Percentiles rank a stretch among this genome's conserved stretches.
phyloP scores from a whole-genome alignment of 805 yeast genomes.

The Yamadazyma insecticola region DNA sequence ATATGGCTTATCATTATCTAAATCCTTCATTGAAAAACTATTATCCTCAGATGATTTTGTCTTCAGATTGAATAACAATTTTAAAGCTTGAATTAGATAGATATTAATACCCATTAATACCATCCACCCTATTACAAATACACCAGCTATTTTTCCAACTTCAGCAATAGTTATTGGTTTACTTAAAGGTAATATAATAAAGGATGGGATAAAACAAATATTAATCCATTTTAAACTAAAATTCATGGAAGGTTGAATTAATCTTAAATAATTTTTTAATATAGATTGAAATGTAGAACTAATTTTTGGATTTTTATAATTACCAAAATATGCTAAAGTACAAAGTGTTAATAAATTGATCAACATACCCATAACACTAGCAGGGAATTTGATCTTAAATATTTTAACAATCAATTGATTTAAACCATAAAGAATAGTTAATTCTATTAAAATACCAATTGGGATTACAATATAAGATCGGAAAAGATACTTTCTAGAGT shows the following conservation, averaged over 20 bases:
- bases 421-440: conserved; percentile 49
- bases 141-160: conserved; percentile 69
- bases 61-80: conserved; percentile 13
- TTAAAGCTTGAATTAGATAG: conserved; percentile 29
- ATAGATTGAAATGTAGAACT: conserved; percentile 13
- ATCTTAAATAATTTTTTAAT: conserved; percentile 25
- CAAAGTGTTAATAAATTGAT: conserved; percentile 47
- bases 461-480: conserved; percentile 46
- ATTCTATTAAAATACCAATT: conserved; percentile 41
- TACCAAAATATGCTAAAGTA: conserved; percentile 23
- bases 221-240: conserved; percentile 75
- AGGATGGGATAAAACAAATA: conserved; percentile 73
- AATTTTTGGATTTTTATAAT: no score
- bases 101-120: conserved; percentile 42
- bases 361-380: conserved; percentile 69
- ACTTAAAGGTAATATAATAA: conserved; percentile 65
- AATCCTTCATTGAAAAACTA: no score
- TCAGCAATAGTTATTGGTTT: conserved; percentile 62
- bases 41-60: no score
- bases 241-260: conserved; percentile 60
- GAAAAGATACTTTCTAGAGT: conserved; percentile 29
- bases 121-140: conserved; percentile 62
- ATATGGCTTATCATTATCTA: conserved; percentile 13
- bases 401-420: conserved; percentile 43
- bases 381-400: conserved; percentile 53